These are phyloP conservation scores for Cruciata laevipes DNA, from an alignment of 257 asterid genomes.

Conservation along the genomic window DNA sequence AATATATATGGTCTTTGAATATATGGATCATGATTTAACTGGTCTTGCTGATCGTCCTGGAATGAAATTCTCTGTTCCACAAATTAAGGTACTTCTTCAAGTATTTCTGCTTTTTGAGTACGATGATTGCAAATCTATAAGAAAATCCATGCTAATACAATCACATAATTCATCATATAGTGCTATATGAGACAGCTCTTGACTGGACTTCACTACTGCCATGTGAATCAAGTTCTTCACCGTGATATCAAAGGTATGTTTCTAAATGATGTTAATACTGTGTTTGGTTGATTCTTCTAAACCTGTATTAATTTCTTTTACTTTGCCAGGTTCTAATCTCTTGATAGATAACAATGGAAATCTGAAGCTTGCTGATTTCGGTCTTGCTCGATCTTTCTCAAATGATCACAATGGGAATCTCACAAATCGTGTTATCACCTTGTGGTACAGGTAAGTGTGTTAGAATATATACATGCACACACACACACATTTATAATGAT, in stretches of 20 bases:
- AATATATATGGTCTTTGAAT: constrained; percentile 91
- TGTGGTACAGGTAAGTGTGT: constrained; percentile 66
- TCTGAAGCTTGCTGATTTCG: constrained; percentile 87
- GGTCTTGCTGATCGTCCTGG: constrained; percentile 96
- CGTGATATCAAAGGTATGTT: constrained; percentile 79
- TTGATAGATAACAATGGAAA: constrained; percentile 78
- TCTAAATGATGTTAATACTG: constrained; percentile 15
- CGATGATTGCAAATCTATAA: constrained; percentile 23
- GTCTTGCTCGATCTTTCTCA: constrained; percentile 75
- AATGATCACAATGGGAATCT: constrained; percentile 78
- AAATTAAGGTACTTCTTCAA: constrained; percentile 55
- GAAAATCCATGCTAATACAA: constrained; percentile 32
- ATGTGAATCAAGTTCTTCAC: constrained; percentile 89
- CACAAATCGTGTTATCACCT: constrained; percentile 81
- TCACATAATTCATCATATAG: constrained; percentile 35
- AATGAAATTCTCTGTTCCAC: constrained; percentile 79
- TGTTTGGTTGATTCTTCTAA: constrained; percentile 12
- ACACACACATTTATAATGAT: no score
- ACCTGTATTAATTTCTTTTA: constrained; percentile 12
- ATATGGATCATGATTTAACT: constrained; percentile 92
- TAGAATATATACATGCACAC: not conserved
- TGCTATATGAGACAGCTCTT: constrained; percentile 87
- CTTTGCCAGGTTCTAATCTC: constrained; percentile 69
- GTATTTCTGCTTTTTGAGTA: constrained; percentile 16
- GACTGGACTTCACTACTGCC: constrained; percentile 96